A percentile compares a stretch with the other conserved stretches of the same genome.
These are phyloP conservation scores for Fusarium sp. DNA, from an alignment of 2,329 filamentous ascomycete species.

Conservation along the genomic window DNA sequence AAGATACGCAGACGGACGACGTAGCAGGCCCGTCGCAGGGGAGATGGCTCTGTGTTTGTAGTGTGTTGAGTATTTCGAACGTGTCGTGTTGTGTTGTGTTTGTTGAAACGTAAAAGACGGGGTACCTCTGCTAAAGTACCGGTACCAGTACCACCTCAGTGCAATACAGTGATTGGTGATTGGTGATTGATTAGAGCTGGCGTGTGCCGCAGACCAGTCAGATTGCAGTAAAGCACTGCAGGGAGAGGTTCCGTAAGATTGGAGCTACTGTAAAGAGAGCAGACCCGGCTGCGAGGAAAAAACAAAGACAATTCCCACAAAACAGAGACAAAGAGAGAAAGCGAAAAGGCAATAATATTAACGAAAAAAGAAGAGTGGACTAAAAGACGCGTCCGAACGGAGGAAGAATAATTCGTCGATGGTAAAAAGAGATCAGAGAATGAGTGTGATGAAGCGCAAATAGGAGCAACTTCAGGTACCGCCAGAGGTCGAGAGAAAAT, in stretches of 20 bases:
- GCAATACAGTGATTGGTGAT: slow-evolving; percentile 1
- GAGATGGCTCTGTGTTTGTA: slow-evolving; percentile 25
- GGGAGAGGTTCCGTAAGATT: slow-evolving; percentile 43
- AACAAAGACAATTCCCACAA: slow-evolving; percentile 30
- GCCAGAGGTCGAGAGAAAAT: slow-evolving; percentile 23
- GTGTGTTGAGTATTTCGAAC: slow-evolving; percentile 26
- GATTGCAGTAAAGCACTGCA: slow-evolving; percentile 43
- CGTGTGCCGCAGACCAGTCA: slow-evolving; percentile 38
- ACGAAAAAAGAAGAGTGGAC: neutral
- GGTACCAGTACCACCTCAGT: slow-evolving; percentile 14
- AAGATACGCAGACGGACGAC: slow-evolving; percentile 46
- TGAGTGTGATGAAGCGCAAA: slow-evolving; percentile 21
- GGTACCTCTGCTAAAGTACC: slow-evolving; percentile 39
- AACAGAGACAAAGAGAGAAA: slow-evolving; percentile 18
- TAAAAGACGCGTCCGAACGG: neutral
- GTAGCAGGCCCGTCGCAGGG: slow-evolving; percentile 47
- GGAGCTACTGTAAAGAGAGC: slow-evolving; percentile 39
- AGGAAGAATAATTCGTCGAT: slow-evolving; percentile 4
- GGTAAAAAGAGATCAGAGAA: slow-evolving; percentile 20
- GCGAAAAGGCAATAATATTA: slow-evolving; percentile 2
- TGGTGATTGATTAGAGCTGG: slow-evolving; percentile 43
- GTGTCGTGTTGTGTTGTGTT: slow-evolving; percentile 44
- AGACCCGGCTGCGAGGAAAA: slow-evolving; percentile 47
- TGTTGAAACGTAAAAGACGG: slow-evolving; percentile 30
- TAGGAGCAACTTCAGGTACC: slow-evolving; percentile 17